Evolutionary conservation across 495 filamentous ascomycete species (phyloP), one percentile per base, ranked within the genome.

Genomic region (Pseudoneurospora amorphoporcata): DNA sequence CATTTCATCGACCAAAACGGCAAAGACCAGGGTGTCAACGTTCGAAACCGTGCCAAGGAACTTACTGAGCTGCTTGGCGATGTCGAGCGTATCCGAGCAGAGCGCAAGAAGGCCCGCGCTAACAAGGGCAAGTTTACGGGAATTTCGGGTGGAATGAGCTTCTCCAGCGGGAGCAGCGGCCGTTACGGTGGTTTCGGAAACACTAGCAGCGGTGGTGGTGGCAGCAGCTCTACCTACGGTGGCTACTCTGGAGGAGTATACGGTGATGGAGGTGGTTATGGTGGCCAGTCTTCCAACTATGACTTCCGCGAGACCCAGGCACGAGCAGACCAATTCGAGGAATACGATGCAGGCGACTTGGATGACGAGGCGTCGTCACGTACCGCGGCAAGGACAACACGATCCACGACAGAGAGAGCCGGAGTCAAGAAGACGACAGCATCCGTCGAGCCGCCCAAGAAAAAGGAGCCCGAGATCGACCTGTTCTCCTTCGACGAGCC

Each of bases 11-110:
- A 98, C 76, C 86, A 86, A 79, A 98, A 98, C 79, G 96, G 95
- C 73, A 98, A 98, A 84, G 95, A 99, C 79, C 96, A 98, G 82
- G 95, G 95, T 74, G 89, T 98, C 78, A 99, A 99, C 78, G 95
- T 99, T 72, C 92, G 95, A 72, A 98, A 98, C 80, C 90, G 96
- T 61, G 93, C 95, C 39, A 97, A 97, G 82, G 96, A 98, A 81
- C 86, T 99, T 69, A 92, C 93, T 17, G 97, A 99, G 73, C 86
- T 99, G 41, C 87, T 99, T 39, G 87, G 91, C 72, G 96, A 99
- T 79, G 96, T 99, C 58, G 95, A 99, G 29, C 86, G 90, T 37
- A 98, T 99, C 76, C 91, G 95, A 69, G 72, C 92, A 0, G 95
- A 99, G 84, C 86, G 95, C 68, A 99, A 99, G 85, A 99, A 98